A percentile compares a stretch with the other conserved stretches of the same genome.
phyloP scores from a whole-genome alignment of 768 basidiomycete species.

The Phlebiopsis flavidoalba region DNA sequence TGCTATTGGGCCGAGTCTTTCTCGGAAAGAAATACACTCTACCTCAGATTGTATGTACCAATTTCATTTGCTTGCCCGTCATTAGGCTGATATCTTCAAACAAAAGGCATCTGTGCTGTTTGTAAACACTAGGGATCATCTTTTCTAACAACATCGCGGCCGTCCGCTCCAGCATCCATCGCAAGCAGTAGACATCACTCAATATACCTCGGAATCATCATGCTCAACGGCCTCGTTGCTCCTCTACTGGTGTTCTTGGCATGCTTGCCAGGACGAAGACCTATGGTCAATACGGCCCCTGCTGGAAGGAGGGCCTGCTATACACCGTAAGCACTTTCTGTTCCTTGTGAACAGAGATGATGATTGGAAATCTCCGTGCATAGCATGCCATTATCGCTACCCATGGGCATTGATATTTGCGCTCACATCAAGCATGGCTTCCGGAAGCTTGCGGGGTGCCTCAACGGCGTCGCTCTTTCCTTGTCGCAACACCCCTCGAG shows the following conservation, averaged over 20 bases:
- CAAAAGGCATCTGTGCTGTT: slow-evolving; percentile 55
- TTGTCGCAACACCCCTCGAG: neutral
- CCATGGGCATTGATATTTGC: slow-evolving; percentile 63
- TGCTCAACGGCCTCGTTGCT: slow-evolving; percentile 66
- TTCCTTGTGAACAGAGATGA: neutral
- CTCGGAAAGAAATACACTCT: slow-evolving; percentile 53
- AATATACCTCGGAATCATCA: slow-evolving; percentile 63
- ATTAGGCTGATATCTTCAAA: neutral
- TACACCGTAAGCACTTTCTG: slow-evolving; percentile 55
- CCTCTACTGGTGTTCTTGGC: slow-evolving; percentile 64
- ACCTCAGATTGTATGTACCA: slow-evolving; percentile 51
- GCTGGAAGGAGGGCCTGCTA: slow-evolving; percentile 82
- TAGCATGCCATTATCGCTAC: slow-evolving; percentile 81
- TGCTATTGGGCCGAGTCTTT: slow-evolving; percentile 63
- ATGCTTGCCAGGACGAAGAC: slow-evolving; percentile 67
- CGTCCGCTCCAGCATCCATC: slow-evolving; percentile 28
- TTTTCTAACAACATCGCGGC: slow-evolving; percentile 67
- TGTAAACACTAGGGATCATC: slow-evolving; percentile 66
- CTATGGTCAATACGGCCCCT: slow-evolving; percentile 66
- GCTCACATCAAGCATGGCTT: slow-evolving; percentile 53
- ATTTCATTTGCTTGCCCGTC: too few relatives aligned
- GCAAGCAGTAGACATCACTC: slow-evolving; percentile 16
- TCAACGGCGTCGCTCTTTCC: slow-evolving; percentile 17
- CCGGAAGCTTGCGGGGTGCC: slow-evolving; percentile 36
- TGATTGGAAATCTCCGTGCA: neutral